A percentile compares a stretch with the other conserved stretches of the same genome.
Conservation (phyloP, 2,329 filamentous ascomycete genomes). For the Aspergillus sergii region DNA sequence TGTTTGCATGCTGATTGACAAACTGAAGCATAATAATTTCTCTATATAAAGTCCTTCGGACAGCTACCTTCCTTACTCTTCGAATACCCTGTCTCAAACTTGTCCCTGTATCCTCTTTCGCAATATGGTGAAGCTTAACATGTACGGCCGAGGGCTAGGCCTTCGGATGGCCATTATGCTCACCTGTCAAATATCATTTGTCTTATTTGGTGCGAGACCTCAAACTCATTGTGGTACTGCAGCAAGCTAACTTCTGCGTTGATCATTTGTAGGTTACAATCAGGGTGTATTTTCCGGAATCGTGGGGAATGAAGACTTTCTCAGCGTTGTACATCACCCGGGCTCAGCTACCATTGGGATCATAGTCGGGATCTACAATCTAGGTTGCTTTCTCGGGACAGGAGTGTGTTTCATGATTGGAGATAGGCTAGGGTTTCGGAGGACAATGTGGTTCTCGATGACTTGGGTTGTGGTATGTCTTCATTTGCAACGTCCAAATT, state of each 20-base stretch:
- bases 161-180: slow-evolving; percentile 30
- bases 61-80: not conserved
- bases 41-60: slow-evolving; percentile 13
- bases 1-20: slow-evolving; percentile 24
- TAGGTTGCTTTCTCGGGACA: slow-evolving; percentile 45
- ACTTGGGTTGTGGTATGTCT: slow-evolving; percentile 31
- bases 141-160: slow-evolving; percentile 30
- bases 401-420: slow-evolving; percentile 35
- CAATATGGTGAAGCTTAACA: slow-evolving; percentile 26
- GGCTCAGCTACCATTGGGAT: slow-evolving; percentile 43
- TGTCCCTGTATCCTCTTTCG: not conserved
- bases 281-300: slow-evolving; percentile 55
- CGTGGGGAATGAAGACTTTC: slow-evolving; percentile 49
- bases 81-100: not conserved
- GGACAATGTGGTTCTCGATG: slow-evolving; percentile 40
- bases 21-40: slow-evolving; percentile 11
- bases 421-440: slow-evolving; percentile 35
- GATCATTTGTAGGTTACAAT: slow-evolving; percentile 44
- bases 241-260: slow-evolving; percentile 9
- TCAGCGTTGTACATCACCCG: slow-evolving; percentile 43
- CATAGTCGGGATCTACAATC: slow-evolving; percentile 48
- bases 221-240: not conserved
- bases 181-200: slow-evolving; percentile 29
- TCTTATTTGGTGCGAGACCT: slow-evolving; percentile 27
- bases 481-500: not conserved